phyloP scores from a whole-genome alignment of 2,329 filamentous ascomycete genomes.

The Curvularia eragrostidis region DNA sequence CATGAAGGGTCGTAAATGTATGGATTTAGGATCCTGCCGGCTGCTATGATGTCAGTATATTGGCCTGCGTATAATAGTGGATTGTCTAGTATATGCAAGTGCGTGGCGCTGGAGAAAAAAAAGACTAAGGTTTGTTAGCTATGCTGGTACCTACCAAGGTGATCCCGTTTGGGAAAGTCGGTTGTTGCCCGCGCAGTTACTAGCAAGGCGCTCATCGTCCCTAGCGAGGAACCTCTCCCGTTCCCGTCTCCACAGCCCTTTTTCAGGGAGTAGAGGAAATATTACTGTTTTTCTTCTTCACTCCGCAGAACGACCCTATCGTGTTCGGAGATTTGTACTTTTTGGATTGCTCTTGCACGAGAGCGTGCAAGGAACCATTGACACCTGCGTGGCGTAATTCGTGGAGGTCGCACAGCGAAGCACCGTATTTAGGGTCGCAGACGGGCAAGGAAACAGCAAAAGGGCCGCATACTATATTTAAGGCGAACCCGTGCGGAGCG shows the following conservation, averaged over 20 bases:
- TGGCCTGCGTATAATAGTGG: not conserved
- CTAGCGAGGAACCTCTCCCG: constrained; percentile 6
- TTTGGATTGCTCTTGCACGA: not conserved
- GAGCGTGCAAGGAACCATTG: not conserved
- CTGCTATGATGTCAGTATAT: constrained; percentile 13
- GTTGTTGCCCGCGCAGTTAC: constrained; percentile 4
- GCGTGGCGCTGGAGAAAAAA: not conserved
- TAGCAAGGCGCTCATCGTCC: constrained; percentile 2
- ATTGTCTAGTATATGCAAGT: not conserved
- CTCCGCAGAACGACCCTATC: not conserved
- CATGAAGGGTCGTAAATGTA: constrained; percentile 60
- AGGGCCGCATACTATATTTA: not conserved
- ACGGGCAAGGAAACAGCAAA: not conserved
- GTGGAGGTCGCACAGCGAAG: not conserved
- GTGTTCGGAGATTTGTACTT: not conserved
- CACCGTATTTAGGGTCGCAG: not conserved
- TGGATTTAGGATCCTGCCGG: constrained; percentile 38
- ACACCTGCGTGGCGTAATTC: not conserved
- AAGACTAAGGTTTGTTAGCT: too few relatives aligned
- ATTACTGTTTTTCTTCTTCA: not conserved
- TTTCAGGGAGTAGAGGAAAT: not conserved
- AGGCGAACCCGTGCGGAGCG: not conserved
- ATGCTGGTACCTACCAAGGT: not conserved
- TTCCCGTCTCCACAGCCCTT: constrained; percentile 1
- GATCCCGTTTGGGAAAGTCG: constrained; percentile 11